Base-by-base conservation (phyloP, 257 asterid genomes). In the Primulina eburnea region DNA sequence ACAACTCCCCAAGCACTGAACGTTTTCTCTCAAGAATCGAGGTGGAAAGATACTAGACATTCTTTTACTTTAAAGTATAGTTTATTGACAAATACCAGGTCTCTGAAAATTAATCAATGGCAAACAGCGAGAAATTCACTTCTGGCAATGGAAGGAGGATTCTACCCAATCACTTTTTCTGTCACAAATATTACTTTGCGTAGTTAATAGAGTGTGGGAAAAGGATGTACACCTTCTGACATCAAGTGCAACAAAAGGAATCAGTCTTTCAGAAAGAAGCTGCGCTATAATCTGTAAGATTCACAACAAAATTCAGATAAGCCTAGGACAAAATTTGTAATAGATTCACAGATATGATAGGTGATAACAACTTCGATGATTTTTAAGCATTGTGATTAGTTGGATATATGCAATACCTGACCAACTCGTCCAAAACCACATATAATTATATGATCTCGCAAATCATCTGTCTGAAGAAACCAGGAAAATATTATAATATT, bases 371-470 rank as follows among this genome's bases (percentile, higher is more conserved):
- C 63, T 29, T 29, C 59, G 43, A 73, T 43, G 55, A 60, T 11
- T 11, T 60, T 28, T 60, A 73, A 47, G 30, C 67, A 20, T 57
- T 60, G 69, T 24, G 67, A 69, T 40, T 40, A 40, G 16, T 40
- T 14, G 56, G 20, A 16, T 6, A 55, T 55, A 12, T 12, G 17
- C 53, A 43, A 11, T 80, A 91, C 99, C 99, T 94, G 99, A 80
- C 99, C 98, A 75, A 91, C 99, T 40, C 99, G 99, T 79, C 99
- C 99, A 81, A 94, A 94, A 66, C 99, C 99, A 74, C 99, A 94
- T 50, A 94, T 82, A 71, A 94, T 94, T 65, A 94, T 94, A 75
- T 94, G 99, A 82, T 82, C 99, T 85, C 89, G 99, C 89, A 94
- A 87, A 87, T 94, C 99, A 77, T 94, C 99, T 1, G 99, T 94